These are phyloP conservation scores for Rauvolfia tetraphylla DNA, from an alignment of 257 asterid genomes.

Conservation along the genomic window DNA sequence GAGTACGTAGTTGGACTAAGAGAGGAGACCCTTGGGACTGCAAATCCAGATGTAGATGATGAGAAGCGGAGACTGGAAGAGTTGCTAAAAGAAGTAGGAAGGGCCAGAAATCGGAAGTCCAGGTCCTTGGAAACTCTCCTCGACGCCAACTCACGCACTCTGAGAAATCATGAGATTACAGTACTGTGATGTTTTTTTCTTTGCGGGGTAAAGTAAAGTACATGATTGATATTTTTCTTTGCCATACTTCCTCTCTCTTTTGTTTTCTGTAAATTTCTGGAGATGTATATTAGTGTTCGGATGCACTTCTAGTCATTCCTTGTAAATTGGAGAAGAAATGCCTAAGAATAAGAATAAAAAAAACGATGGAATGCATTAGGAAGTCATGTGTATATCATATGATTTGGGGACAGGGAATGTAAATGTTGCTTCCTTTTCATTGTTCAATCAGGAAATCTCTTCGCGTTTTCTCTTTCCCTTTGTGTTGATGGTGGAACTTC, in stretches of 20 bases:
- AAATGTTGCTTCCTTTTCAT: slow-evolving; percentile 16
- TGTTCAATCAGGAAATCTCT: slow-evolving; percentile 14
- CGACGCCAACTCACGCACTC: slow-evolving; percentile 35
- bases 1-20: slow-evolving; percentile 77
- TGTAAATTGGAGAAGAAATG: slow-evolving; percentile 9
- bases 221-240: slow-evolving; percentile 15
- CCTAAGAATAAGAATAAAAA: slow-evolving; percentile 1
- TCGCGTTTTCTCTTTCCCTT: slow-evolving; percentile 30
- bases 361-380: neutral
- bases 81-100: slow-evolving; percentile 69
- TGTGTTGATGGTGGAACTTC: slow-evolving; percentile 44
- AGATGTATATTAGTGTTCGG: neutral
- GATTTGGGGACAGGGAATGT: slow-evolving; percentile 12
- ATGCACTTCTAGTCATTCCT: slow-evolving; percentile 4
- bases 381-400: slow-evolving; percentile 11
- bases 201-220: slow-evolving; percentile 12
- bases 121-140: slow-evolving; percentile 67
- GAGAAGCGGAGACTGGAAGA: slow-evolving; percentile 64
- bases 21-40: slow-evolving; percentile 90
- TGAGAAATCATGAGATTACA: slow-evolving; percentile 33
- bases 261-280: slow-evolving; percentile 6
- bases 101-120: slow-evolving; percentile 55
- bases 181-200: slow-evolving; percentile 23
- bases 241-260: neutral
- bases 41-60: slow-evolving; percentile 78